Evolutionary conservation across 495 filamentous ascomycete genomes (phyloP).

Genomic region (Lophium mytilinum): DNA sequence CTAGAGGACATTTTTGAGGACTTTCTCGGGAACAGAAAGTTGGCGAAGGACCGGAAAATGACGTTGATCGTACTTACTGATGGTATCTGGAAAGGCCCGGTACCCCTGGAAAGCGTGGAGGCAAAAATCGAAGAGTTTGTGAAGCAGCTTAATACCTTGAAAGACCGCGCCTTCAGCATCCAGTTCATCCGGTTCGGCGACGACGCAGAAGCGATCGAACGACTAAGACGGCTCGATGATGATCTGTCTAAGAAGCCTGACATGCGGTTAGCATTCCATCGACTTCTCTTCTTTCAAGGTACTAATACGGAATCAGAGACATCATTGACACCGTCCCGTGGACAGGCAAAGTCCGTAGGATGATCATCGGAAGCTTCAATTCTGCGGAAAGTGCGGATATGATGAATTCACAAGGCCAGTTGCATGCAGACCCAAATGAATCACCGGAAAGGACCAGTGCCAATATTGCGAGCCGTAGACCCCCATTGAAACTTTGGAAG

Average conservation of each 20-base stretch:
- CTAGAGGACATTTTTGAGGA: slow-evolving; percentile 1
- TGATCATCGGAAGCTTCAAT: slow-evolving; percentile 33
- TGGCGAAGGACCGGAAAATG: neutral
- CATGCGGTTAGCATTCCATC: slow-evolving; percentile 11
- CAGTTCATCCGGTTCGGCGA: slow-evolving; percentile 33
- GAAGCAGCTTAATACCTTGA: slow-evolving; percentile 1
- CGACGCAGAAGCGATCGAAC: slow-evolving; percentile 19
- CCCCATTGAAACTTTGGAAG: too few relatives aligned
- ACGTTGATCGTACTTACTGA: slow-evolving; percentile 33
- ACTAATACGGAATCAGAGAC: slow-evolving; percentile 19
- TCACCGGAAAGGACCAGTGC: too few relatives aligned
- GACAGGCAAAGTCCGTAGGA: slow-evolving; percentile 26
- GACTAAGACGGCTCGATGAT: slow-evolving; percentile 30
- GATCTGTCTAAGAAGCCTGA: slow-evolving; percentile 14
- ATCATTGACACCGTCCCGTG: slow-evolving; percentile 33
- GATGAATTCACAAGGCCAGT: too few relatives aligned
- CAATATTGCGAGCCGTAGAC: too few relatives aligned
- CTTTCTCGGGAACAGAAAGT: neutral
- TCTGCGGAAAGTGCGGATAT: neutral
- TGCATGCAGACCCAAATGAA: too few relatives aligned
- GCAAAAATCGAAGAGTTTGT: slow-evolving; percentile 3
- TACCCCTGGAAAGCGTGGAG: slow-evolving; percentile 5
- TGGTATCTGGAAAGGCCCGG: slow-evolving; percentile 26
- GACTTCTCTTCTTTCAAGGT: neutral
- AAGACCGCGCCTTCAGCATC: slow-evolving; percentile 27